Conservation (phyloP, 345 rosid genomes). For the Eutrema japonicum region DNA sequence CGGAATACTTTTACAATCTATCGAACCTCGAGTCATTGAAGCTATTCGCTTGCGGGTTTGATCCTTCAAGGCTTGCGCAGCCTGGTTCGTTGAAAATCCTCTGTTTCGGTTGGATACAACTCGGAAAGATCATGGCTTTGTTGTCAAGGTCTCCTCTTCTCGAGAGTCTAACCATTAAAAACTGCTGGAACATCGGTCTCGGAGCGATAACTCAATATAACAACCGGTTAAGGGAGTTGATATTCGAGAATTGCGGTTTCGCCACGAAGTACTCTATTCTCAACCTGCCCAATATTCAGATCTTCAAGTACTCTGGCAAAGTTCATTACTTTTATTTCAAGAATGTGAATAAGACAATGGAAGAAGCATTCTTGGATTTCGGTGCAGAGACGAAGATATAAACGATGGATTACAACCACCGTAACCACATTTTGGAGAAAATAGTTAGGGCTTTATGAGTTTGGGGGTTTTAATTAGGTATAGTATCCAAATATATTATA, state of each 20-base stretch:
- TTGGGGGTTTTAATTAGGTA: no score
- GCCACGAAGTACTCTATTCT: background rate
- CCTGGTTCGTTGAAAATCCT: constrained; percentile 31
- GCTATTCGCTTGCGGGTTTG: constrained; percentile 44
- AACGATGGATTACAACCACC: no score
- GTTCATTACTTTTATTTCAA: constrained; percentile 2
- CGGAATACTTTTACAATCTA: constrained; percentile 35
- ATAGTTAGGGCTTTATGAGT: no score
- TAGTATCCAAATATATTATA: no score
- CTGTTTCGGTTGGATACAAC: constrained; percentile 42
- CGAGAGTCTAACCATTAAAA: constrained; percentile 41
- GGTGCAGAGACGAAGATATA: constrained; percentile 9
- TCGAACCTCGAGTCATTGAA: constrained; percentile 32
- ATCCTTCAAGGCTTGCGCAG: background rate
- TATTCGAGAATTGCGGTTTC: constrained; percentile 47
- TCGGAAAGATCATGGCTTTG: constrained; percentile 27
- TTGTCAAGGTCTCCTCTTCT: constrained; percentile 37
- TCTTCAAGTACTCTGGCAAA: background rate
- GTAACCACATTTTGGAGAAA: no score
- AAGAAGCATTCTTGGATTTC: constrained; percentile 15
- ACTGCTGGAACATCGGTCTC: constrained; percentile 47
- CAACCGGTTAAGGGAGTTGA: constrained; percentile 32
- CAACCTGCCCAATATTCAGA: constrained; percentile 12
- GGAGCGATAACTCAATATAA: background rate
- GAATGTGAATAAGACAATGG: constrained; percentile 6